Percentiles rank a stretch among this genome's conserved stretches.
Evolutionary conservation across 805 yeast genomes (phyloP).

Genomic region (Zygotorulaspora florentina): DNA sequence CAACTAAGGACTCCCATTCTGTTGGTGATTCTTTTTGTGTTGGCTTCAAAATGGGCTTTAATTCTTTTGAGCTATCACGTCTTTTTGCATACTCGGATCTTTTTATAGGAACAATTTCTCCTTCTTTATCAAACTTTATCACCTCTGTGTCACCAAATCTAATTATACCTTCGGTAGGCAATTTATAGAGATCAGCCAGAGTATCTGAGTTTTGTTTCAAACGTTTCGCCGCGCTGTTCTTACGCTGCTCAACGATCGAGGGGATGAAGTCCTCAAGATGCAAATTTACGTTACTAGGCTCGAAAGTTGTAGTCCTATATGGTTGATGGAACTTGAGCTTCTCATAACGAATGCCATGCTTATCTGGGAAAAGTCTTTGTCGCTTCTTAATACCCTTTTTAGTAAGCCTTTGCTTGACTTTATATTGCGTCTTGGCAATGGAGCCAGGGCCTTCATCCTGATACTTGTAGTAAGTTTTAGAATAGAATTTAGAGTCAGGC

Average conservation of each 20-base stretch:
- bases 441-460: background rate
- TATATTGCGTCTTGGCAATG: background rate
- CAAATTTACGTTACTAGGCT: background rate
- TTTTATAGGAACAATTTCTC: background rate
- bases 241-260: background rate
- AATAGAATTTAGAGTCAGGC: background rate
- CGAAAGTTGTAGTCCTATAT: background rate
- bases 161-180: background rate
- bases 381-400: background rate
- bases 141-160: background rate
- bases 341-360: background rate
- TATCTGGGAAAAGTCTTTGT: background rate
- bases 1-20: background rate
- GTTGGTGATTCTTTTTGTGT: background rate
- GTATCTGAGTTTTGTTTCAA: background rate
- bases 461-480: background rate
- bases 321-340: background rate
- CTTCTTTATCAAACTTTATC: background rate
- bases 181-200: background rate
- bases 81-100: background rate
- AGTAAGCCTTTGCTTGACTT: background rate
- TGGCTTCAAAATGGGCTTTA: background rate
- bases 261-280: background rate
- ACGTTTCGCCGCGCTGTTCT: background rate
- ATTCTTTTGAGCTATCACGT: background rate